phyloP scores from a whole-genome alignment of 2,329 filamentous ascomycete genomes.

The Hypoxylon sp. region DNA sequence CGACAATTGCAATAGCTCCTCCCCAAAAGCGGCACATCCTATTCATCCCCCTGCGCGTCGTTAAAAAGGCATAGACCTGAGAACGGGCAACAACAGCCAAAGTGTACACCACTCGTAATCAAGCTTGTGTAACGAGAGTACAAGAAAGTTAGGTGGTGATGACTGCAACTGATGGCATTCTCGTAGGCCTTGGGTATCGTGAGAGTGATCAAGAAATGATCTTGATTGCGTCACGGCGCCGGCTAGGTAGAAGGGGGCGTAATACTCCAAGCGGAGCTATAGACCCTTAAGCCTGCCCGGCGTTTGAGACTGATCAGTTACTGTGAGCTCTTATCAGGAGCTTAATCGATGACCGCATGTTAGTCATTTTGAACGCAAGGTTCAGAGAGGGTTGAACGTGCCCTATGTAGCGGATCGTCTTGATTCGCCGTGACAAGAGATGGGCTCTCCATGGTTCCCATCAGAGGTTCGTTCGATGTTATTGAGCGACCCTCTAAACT shows the following conservation, averaged over 20 bases:
- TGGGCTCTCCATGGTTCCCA: constrained; percentile 73
- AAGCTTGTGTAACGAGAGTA: constrained; percentile 45
- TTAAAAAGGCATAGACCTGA: constrained; percentile 48
- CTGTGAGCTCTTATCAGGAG: constrained; percentile 55
- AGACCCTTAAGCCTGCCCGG: constrained; percentile 14
- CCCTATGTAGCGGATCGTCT: constrained; percentile 70
- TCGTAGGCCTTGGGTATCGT: constrained; percentile 48
- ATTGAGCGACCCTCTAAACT: constrained; percentile 71
- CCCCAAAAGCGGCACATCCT: constrained; percentile 40
- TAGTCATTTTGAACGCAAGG: constrained; percentile 52
- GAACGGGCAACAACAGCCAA: constrained; percentile 45
- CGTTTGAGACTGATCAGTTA: constrained; percentile 48
- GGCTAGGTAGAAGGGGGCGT: constrained; percentile 11
- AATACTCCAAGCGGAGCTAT: constrained; percentile 5
- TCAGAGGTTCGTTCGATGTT: constrained; percentile 76
- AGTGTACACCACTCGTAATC: constrained; percentile 46
- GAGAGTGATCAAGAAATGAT: constrained; percentile 37
- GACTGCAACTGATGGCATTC: constrained; percentile 42
- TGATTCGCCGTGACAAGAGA: constrained; percentile 72
- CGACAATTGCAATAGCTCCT: constrained; percentile 46
- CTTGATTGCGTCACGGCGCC: constrained; percentile 36
- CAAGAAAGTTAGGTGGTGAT: constrained; percentile 45
- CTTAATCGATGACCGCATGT: constrained; percentile 48
- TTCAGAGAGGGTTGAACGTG: constrained; percentile 66
- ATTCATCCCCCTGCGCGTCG: constrained; percentile 38